Conservation (phyloP, 805 yeast genomes). For the Lachancea lanzarotensis region DNA sequence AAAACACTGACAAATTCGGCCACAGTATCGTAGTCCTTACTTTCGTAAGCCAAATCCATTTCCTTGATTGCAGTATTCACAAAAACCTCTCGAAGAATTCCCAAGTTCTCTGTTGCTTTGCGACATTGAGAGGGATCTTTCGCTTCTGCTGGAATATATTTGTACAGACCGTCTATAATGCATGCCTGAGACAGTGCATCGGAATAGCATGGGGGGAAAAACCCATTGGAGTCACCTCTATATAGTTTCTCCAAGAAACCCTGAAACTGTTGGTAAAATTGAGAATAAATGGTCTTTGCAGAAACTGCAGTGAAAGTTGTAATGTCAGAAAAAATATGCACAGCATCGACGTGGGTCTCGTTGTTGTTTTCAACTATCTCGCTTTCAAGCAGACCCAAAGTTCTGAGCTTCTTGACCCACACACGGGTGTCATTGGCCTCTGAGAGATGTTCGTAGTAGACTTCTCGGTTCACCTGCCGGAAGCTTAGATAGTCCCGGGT, state of each 20-base stretch:
- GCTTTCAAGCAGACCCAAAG: constrained; percentile 17
- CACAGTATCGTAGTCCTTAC: constrained; percentile 37
- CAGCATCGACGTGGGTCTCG: constrained; percentile 6
- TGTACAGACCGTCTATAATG: constrained; percentile 18
- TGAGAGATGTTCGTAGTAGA: constrained; percentile 15
- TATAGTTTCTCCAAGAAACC: constrained; percentile 20
- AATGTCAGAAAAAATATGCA: constrained; percentile 18
- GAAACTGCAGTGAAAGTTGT: constrained; percentile 12
- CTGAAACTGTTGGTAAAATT: constrained; percentile 17
- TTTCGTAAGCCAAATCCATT: constrained; percentile 51
- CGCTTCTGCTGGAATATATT: constrained; percentile 18
- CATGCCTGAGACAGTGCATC: constrained; percentile 26
- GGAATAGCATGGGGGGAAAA: constrained; percentile 20
- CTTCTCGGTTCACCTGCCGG: constrained; percentile 18
- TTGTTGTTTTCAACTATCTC: background rate
- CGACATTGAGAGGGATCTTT: constrained; percentile 17
- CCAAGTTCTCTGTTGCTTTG: constrained; percentile 18
- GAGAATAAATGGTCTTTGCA: constrained; percentile 14
- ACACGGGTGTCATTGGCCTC: constrained; percentile 14
- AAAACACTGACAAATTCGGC: constrained; percentile 30
- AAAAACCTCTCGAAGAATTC: constrained; percentile 46
- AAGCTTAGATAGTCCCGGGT: constrained; percentile 24
- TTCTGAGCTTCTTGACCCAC: constrained; percentile 17
- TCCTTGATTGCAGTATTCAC: constrained; percentile 66
- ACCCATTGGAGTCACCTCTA: constrained; percentile 18